phyloP scores from a whole-genome alignment of 1,284 basidiomycete species.

The Pulveroboletus sp. region DNA sequence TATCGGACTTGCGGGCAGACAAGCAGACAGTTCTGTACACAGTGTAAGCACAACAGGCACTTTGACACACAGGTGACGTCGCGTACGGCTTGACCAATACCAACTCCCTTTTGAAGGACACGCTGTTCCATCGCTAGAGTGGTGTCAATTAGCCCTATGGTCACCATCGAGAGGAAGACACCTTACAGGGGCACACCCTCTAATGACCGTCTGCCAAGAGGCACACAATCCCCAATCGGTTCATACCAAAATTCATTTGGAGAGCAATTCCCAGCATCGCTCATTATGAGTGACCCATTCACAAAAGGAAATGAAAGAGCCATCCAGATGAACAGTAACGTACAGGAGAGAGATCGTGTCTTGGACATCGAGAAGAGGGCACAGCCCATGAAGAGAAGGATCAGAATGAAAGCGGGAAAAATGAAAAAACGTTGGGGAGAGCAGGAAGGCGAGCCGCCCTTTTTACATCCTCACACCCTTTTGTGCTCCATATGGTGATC shows the following conservation, averaged over 20 bases:
- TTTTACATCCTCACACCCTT: constrained; percentile 4
- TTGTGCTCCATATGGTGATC: constrained; percentile 11
- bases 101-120: constrained; percentile 12
- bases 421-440: background rate
- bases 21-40: constrained; percentile 17
- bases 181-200: constrained; percentile 16
- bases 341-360: background rate
- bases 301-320: constrained; percentile 7
- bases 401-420: background rate
- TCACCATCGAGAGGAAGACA: background rate
- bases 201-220: constrained; percentile 3
- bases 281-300: constrained; percentile 8
- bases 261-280: constrained; percentile 15
- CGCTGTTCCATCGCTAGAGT: constrained; percentile 7
- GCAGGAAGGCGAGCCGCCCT: background rate
- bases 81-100: constrained; percentile 24
- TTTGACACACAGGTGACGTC: background rate
- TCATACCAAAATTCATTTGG: constrained; percentile 21
- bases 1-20: constrained; percentile 16
- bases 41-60: background rate
- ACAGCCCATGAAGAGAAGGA: constrained; percentile 1
- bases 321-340: constrained; percentile 2
- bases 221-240: constrained; percentile 14
- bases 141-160: background rate
- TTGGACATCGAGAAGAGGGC: constrained; percentile 14